These are phyloP conservation scores for Fraxinus platypoda DNA, from an alignment of 305 asterid species.

Conservation along the genomic window DNA sequence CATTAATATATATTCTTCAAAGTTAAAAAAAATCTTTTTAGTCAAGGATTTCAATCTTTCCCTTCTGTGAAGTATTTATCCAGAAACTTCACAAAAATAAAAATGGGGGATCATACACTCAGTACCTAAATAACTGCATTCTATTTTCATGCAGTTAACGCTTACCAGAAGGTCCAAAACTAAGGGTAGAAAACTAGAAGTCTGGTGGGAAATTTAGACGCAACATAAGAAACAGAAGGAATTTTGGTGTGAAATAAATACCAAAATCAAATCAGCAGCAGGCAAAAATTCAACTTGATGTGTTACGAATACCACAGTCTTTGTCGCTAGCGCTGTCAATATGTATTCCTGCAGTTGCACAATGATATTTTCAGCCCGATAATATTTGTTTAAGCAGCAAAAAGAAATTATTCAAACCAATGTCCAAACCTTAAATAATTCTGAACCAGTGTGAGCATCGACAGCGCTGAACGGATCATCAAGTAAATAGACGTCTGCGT, in stretches of 20 bases:
- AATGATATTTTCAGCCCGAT: constrained; percentile 30
- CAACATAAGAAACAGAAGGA: constrained; percentile 1
- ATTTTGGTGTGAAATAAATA: constrained; percentile 29
- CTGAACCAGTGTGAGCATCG: constrained; percentile 89
- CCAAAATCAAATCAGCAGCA: constrained; percentile 90
- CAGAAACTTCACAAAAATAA: not conserved
- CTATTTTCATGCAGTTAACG: not conserved
- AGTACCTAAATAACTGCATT: not conserved
- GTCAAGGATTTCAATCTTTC: not conserved
- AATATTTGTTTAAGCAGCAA: constrained; percentile 8
- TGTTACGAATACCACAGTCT: constrained; percentile 82
- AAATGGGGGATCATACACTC: not conserved
- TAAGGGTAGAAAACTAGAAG: not conserved
- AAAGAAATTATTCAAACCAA: not conserved
- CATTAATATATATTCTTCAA: not conserved
- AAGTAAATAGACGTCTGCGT: constrained; percentile 71
- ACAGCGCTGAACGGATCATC: constrained; percentile 87
- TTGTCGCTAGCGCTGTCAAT: constrained; percentile 70
- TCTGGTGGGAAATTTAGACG: not conserved
- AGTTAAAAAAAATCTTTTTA: not conserved
- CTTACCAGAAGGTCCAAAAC: not conserved
- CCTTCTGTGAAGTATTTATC: not conserved
- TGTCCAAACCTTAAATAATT: constrained; percentile 66
- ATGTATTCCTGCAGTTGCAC: constrained; percentile 77
- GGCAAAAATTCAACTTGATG: constrained; percentile 97